Base-by-base conservation (phyloP, 257 asterid species). In the Nicotiana tomentosiformis region DNA sequence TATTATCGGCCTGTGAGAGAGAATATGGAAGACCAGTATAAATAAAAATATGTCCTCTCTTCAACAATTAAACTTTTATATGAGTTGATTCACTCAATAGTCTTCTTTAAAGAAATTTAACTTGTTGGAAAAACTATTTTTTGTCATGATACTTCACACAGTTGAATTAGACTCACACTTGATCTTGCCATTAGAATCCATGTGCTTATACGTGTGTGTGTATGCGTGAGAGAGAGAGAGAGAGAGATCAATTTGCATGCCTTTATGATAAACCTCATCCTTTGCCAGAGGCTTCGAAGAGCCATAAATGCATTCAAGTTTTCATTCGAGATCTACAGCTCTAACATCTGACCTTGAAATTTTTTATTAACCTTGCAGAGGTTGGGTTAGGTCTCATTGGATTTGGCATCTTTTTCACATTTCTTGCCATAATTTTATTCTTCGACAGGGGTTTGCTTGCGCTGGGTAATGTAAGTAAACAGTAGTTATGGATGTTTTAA, bases 401-500 rank as follows among this genome's bases (percentile, higher is more conserved):
- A 35, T 94, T 94, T 86, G 97, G 98, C 17, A 65, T 92, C 87
- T 86, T 92, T 83, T 94, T 94, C 90, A 65, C 96, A 62, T 94
- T 94, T 86, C 97, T 94, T 78, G 96, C 93, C 56, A 60, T 91
- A 77, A 64, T 92, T 85, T 89, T 94, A 51, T 92, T 94, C 85
- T 94, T 94, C 11, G 98, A 94, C 87, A 92, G 97, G 86, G 98
- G 98, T 66, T 89, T 92, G 82, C 97, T 94, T 58, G 98, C 98
- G 68, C 93, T 94, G 85, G 98, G 97, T 86, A 94, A 94, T 86
- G 98, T 93, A 93, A 90, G 96, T 74, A 64, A 72, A 49, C 70
- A 33, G 4, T 85, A n/a, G 76, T 68, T 67, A 66, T 51, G 83
- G 26, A 60, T 51, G 20, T 84, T 57, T 66, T 37, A 74, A 53